Evolutionary conservation across 2,329 filamentous ascomycete genomes (phyloP).

Genomic region (Fusarium sambucinum): DNA sequence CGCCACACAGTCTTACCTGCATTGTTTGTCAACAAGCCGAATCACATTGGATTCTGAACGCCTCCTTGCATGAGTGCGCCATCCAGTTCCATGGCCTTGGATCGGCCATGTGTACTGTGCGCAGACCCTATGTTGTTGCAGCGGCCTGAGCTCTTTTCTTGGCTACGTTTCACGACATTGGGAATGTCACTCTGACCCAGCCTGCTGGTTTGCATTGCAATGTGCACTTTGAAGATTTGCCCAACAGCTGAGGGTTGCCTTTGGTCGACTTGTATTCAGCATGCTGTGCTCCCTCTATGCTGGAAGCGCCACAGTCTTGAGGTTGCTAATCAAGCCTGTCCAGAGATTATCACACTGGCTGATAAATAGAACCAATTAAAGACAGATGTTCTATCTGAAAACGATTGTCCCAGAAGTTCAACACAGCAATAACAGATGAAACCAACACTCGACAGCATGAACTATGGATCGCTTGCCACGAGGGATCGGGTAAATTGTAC

Average conservation of each 20-base stretch:
- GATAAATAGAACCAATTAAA: background rate
- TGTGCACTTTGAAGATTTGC: background rate
- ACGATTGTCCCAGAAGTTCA: background rate
- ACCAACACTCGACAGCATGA: background rate
- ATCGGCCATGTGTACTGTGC: slow-evolving; percentile 12
- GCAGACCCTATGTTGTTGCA: slow-evolving; percentile 16
- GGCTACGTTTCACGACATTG: slow-evolving; percentile 36
- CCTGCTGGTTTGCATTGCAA: background rate
- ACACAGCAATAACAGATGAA: background rate
- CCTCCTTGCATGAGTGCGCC: slow-evolving; percentile 11
- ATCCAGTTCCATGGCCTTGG: slow-evolving; percentile 31
- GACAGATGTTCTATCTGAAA: background rate
- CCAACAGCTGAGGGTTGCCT: background rate
- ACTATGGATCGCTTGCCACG: background rate
- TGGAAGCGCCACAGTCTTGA: background rate
- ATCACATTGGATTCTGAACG: background rate
- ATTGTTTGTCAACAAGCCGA: slow-evolving; percentile 1
- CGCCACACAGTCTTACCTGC: background rate
- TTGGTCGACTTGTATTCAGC: background rate
- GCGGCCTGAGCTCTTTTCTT: slow-evolving; percentile 10
- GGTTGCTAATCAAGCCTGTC: background rate
- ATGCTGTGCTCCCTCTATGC: background rate
- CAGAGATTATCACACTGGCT: background rate
- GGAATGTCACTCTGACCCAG: background rate
- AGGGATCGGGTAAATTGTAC: background rate